Evolutionary conservation across 2,329 filamentous ascomycete genomes (phyloP).

Genomic region (Cladophialophora immunda): DNA sequence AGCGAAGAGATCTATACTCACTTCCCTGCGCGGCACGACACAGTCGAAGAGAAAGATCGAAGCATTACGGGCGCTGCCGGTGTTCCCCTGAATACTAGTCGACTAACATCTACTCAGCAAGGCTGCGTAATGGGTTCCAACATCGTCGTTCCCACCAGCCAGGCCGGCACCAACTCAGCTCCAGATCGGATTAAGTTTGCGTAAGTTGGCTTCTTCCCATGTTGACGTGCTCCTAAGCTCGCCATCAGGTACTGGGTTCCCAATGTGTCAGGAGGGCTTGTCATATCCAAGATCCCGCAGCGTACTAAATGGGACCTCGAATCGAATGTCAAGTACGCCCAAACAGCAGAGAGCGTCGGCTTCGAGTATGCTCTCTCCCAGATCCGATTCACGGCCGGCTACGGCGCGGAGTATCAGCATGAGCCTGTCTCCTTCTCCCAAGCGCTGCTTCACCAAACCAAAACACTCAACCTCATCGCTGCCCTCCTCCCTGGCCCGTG

Average conservation of each 20-base stretch:
- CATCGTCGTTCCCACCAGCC: neutral
- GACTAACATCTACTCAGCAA: neutral
- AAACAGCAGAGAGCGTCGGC: constrained; percentile 57
- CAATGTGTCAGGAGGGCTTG: constrained; percentile 63
- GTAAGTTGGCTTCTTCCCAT: constrained; percentile 29
- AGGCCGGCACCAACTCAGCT: constrained; percentile 49
- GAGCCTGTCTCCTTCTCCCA: constrained; percentile 63
- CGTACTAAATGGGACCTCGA: constrained; percentile 59
- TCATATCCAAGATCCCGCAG: constrained; percentile 63
- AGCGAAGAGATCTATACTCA: neutral
- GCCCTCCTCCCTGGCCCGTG: constrained; percentile 61
- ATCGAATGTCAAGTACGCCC: constrained; percentile 60
- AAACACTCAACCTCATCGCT: constrained; percentile 61
- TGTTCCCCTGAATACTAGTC: neutral
- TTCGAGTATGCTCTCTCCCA: constrained; percentile 63
- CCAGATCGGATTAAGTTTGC: constrained; percentile 58
- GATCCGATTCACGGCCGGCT: constrained; percentile 63
- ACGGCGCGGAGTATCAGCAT: constrained; percentile 60
- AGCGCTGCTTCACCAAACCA: constrained; percentile 57
- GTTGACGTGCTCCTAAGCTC: neutral
- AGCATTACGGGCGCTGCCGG: neutral
- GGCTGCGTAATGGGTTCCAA: neutral
- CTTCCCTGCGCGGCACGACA: neutral
- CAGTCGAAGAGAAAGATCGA: neutral
- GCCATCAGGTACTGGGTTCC: constrained; percentile 60